These are phyloP conservation scores for Paradendryphiella salina DNA, from an alignment of 2,329 filamentous ascomycete genomes.

Conservation along the genomic window DNA sequence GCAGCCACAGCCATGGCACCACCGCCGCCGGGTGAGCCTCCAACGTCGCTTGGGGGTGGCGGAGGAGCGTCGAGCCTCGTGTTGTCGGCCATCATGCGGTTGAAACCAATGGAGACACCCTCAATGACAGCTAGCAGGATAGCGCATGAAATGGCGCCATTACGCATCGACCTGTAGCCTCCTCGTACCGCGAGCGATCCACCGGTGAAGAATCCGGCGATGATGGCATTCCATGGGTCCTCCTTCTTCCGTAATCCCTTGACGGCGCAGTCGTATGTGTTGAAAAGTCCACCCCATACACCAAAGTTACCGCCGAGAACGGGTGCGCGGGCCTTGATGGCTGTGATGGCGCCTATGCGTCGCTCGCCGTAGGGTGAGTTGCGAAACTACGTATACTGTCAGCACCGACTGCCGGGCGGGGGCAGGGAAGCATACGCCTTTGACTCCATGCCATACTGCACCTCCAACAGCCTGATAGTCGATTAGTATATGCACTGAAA, in stretches of 20 bases:
- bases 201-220: conserved; percentile 89
- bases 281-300: conserved; percentile 95
- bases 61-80: conserved; percentile 72
- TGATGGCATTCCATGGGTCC: conserved; percentile 97
- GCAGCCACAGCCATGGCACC: conserved; percentile 31
- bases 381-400: conserved; percentile 33
- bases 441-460: conserved; percentile 90
- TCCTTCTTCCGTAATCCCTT: conserved; percentile 94
- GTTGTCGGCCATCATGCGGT: conserved; percentile 88
- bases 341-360: conserved; percentile 90
- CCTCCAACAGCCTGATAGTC: conserved; percentile 49
- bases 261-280: conserved; percentile 92
- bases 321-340: conserved; percentile 95
- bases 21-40: conserved; percentile 23
- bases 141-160: conserved; percentile 94
- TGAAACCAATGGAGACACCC: conserved; percentile 93
- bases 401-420: conserved; percentile 4
- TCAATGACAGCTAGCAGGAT: conserved; percentile 95
- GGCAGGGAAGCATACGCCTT: conserved; percentile 67
- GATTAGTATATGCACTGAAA: conserved; percentile 11
- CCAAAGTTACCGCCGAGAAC: conserved; percentile 98
- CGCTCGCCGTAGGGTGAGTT: conserved; percentile 76
- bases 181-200: conserved; percentile 90
- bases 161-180: conserved; percentile 87
- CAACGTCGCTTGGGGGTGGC: conserved; percentile 47